Percentiles rank a stretch among this genome's conserved stretches.
Conservation (phyloP, 306 rosid species). For the Ochetophila trinervis region DNA sequence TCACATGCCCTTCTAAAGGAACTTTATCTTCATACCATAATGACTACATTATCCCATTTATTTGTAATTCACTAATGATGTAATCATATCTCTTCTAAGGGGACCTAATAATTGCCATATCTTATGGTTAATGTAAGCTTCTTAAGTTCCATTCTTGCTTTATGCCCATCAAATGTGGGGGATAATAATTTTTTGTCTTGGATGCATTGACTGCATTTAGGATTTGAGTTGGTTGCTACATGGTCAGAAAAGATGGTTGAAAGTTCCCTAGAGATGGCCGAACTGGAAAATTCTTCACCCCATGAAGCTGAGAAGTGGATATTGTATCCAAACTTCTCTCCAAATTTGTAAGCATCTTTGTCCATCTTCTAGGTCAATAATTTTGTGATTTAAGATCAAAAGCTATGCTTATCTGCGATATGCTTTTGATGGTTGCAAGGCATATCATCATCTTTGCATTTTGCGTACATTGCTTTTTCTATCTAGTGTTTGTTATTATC, state of each 20-base stretch:
- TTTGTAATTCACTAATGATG: not conserved
- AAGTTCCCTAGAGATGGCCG: constrained; percentile 95
- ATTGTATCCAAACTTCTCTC: constrained; percentile 55
- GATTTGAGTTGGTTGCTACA: constrained; percentile 71
- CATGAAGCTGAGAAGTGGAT: constrained; percentile 92
- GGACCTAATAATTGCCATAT: not conserved
- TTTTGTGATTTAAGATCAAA: constrained; percentile 10
- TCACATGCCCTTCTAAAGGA: not conserved
- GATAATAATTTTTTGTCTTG: constrained; percentile 29
- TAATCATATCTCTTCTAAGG: not conserved
- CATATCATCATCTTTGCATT: not conserved
- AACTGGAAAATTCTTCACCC: constrained; percentile 88
- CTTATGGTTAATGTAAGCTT: not conserved
- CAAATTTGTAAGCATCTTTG: constrained; percentile 44
- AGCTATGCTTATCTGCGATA: constrained; percentile 11
- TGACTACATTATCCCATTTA: not conserved
- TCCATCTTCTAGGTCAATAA: constrained; percentile 4
- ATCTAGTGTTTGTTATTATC: not conserved
- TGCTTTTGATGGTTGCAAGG: constrained; percentile 22
- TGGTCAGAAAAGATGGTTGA: constrained; percentile 86
- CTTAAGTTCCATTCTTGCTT: constrained; percentile 19
- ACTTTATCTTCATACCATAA: constrained; percentile 1
- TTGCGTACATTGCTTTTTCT: constrained; percentile 1
- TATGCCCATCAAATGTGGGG: constrained; percentile 19
- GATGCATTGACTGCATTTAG: constrained; percentile 51